Conservation (phyloP, 192 early-diverging fungal genomes). For the Polychytrium aggregatum region DNA sequence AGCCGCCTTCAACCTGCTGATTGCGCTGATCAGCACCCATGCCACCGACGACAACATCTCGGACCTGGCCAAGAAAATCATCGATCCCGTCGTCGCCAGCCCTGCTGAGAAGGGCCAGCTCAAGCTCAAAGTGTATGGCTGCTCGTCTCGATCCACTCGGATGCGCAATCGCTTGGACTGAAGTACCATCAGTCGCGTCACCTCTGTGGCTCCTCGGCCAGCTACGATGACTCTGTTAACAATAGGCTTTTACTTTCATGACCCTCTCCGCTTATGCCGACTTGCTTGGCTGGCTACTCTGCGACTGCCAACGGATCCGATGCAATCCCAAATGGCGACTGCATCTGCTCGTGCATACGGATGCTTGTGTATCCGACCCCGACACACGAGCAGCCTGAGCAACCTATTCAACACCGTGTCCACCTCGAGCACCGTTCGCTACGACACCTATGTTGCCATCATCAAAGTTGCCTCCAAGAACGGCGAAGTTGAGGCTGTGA, state of each 20-base stretch:
- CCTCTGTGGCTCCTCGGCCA: background rate
- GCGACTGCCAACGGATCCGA: background rate
- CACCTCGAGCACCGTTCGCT: slow-evolving; percentile 38
- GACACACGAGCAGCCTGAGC: slow-evolving; percentile 28
- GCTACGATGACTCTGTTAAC: background rate
- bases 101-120: slow-evolving; percentile 35
- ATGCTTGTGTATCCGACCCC: too few relatives aligned
- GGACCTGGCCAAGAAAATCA: slow-evolving; percentile 28
- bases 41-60: too few relatives aligned
- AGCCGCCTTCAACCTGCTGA: slow-evolving; percentile 52
- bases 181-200: background rate
- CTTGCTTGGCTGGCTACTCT: background rate
- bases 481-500: slow-evolving; percentile 56
- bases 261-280: background rate
- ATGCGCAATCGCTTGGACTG: background rate
- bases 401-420: slow-evolving; percentile 80
- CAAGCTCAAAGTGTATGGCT: slow-evolving; percentile 52
- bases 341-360: slow-evolving; percentile 29
- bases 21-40: slow-evolving; percentile 51
- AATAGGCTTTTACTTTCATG: background rate
- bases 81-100: slow-evolving; percentile 30
- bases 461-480: slow-evolving; percentile 59
- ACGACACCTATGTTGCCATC: slow-evolving; percentile 61
- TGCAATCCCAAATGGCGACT: background rate
- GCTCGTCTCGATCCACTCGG: background rate